Base-by-base conservation (phyloP, 257 asterid species). In the Eustoma russellianum region DNA sequence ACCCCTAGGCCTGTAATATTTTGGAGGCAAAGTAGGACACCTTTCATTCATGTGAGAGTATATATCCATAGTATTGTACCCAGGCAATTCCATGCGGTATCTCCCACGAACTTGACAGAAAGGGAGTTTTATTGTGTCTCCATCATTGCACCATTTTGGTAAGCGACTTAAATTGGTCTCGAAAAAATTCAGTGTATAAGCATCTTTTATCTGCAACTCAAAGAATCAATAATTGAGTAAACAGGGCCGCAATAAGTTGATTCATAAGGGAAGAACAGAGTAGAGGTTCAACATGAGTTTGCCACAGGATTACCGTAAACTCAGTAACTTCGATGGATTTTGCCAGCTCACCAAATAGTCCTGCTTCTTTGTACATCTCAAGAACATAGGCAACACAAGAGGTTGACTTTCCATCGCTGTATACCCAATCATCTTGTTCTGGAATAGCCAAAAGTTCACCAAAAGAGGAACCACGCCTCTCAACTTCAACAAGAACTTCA, bases 101-200 rank as follows among this genome's bases (percentile, higher is more conserved):
- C 76, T 74, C 53, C 96, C 96, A 18, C 52, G 66, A 54, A 90
- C 85, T 69, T 89, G 97, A 74, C 97, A 90, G 71, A 67, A 89
- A 28, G 97, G 94, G 18, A 81, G 89, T 69, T 85, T 70, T 57
- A 85, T 85, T 0, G 73, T 77, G 79, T 86, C 96, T 54, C 68
- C 93, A 2, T 80, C 93, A 48, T 83, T 86, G 85, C 97, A 90
- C 97, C 97, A 90, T 65, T 67, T 65, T 1, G 97, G 97, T 83
- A 90, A 72, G 19, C 75, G 91, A 68, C 85, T 81, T 34, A 83
- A 68, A 63, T 90, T 69, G 76, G 72, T 76, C 41, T 86, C 98
- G 6, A 78, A 90, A 56, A 83, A 67, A 46, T 81, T 90, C 61
- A 90, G 79, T 4, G 75, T 54, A 73, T 90, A 90, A 3, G 93